phyloP scores from a whole-genome alignment of 2,329 filamentous ascomycete species.

The Aspergillus fumigatus region DNA sequence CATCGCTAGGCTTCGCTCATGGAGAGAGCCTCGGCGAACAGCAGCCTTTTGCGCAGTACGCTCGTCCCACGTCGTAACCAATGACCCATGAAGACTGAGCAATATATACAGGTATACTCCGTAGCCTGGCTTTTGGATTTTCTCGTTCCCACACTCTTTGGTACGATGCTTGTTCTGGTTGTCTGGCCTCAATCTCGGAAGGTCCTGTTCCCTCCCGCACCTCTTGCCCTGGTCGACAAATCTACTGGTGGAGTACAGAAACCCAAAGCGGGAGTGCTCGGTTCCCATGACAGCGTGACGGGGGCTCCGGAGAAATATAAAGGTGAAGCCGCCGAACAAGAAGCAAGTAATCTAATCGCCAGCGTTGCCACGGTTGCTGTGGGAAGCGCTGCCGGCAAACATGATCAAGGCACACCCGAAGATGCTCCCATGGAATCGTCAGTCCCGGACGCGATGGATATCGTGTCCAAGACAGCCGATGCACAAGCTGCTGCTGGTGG shows the following conservation, averaged over 20 bases:
- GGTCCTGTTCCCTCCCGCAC: constrained; percentile 70
- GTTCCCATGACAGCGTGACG: constrained; percentile 70
- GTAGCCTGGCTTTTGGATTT: constrained; percentile 69
- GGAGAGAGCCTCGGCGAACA: constrained; percentile 68
- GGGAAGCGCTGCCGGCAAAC: constrained; percentile 71
- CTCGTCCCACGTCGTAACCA: not conserved
- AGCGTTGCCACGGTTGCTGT: constrained; percentile 68
- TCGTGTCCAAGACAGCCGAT: constrained; percentile 52
- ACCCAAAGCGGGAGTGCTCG: constrained; percentile 69
- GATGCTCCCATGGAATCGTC: constrained; percentile 46
- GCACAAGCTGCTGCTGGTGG: constrained; percentile 53
- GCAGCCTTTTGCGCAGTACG: constrained; percentile 57
- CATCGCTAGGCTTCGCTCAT: constrained; percentile 69
- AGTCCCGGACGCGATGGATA: constrained; percentile 58
- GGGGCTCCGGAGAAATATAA: constrained; percentile 79
- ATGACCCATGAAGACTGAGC: not conserved
- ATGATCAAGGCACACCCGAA: constrained; percentile 62
- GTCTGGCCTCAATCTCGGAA: constrained; percentile 59
- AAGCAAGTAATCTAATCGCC: constrained; percentile 75
- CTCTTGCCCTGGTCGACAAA: constrained; percentile 65
- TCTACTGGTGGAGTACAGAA: constrained; percentile 72
- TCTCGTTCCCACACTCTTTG: constrained; percentile 58
- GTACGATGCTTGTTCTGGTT: constrained; percentile 61
- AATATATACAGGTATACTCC: constrained; percentile 44
- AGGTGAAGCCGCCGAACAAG: constrained; percentile 77